phyloP scores from a whole-genome alignment of 768 basidiomycete species.

The Amanita rimosa region DNA sequence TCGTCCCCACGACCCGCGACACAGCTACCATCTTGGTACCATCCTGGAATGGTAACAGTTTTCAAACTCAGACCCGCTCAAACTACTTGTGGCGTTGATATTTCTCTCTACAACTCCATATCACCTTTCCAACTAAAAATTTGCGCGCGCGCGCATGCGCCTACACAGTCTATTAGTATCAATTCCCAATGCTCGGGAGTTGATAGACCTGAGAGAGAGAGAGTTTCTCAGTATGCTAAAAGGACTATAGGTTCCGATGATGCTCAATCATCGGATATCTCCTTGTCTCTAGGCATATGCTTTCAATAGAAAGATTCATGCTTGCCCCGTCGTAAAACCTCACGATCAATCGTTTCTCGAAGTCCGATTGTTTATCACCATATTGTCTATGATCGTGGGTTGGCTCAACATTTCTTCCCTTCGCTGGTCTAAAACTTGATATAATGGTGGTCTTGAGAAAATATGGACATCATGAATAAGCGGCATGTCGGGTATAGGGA shows the following conservation, averaged over 20 bases:
- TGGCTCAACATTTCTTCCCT: neutral
- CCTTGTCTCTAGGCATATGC: neutral
- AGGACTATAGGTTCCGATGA: neutral
- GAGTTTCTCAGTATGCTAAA: neutral
- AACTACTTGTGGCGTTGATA: neutral
- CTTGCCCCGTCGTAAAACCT: neutral
- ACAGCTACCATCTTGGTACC: neutral
- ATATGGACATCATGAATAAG: slow-evolving; percentile 13
- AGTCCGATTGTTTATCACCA: neutral
- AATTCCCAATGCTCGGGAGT: neutral
- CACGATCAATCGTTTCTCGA: neutral
- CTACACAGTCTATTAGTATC: slow-evolving; percentile 4
- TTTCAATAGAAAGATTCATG: neutral
- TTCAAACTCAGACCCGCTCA: slow-evolving; percentile 6
- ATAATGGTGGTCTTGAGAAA: slow-evolving; percentile 22
- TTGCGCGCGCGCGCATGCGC: neutral
- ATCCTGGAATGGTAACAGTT: neutral
- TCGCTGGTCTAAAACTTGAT: neutral
- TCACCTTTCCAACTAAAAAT: neutral
- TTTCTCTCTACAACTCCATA: neutral
- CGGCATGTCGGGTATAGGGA: neutral
- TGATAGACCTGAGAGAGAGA: neutral
- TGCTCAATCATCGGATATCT: neutral
- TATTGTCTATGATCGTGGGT: neutral
- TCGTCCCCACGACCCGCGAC: neutral